Conservation (phyloP, 768 basidiomycete species). For the Rhodosporidiobolus sp. region DNA sequence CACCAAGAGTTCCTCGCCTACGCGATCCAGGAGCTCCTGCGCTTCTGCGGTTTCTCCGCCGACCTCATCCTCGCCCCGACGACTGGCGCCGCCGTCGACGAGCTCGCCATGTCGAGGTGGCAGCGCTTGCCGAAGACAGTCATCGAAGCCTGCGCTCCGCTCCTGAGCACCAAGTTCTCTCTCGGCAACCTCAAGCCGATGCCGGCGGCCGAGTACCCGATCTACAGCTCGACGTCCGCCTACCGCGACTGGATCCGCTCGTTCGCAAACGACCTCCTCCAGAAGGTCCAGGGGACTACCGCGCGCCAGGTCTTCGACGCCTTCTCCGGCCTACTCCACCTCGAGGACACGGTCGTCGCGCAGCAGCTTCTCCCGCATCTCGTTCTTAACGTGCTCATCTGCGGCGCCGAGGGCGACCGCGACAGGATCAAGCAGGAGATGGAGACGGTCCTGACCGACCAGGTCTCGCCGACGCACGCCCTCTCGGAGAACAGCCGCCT, state of each 20-base stretch:
- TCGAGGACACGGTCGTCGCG: slow-evolving; percentile 90
- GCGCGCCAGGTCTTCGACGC: slow-evolving; percentile 65
- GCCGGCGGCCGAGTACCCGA: slow-evolving; percentile 58
- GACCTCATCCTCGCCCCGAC: slow-evolving; percentile 59
- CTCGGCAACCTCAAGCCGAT: slow-evolving; percentile 51
- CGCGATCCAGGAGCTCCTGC: slow-evolving; percentile 84
- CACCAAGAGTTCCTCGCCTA: slow-evolving; percentile 86
- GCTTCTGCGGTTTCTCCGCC: slow-evolving; percentile 78
- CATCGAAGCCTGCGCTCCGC: slow-evolving; percentile 76
- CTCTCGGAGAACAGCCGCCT: slow-evolving; percentile 74
- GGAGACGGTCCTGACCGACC: slow-evolving; percentile 76
- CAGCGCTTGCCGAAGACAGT: slow-evolving; percentile 73
- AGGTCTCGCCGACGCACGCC: slow-evolving; percentile 62
- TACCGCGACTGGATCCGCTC: slow-evolving; percentile 95
- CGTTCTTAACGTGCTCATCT: slow-evolving; percentile 76
- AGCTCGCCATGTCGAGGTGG: slow-evolving; percentile 59
- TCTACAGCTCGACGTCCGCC: slow-evolving; percentile 71
- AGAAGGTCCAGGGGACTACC: slow-evolving; percentile 46
- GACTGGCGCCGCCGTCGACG: background rate
- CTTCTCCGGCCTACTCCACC: slow-evolving; percentile 67
- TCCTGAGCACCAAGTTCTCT: slow-evolving; percentile 61
- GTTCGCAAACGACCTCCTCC: slow-evolving; percentile 80
- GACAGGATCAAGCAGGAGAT: slow-evolving; percentile 71
- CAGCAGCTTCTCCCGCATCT: slow-evolving; percentile 87
- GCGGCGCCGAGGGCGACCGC: slow-evolving; percentile 63